A percentile compares a stretch with the other conserved stretches of the same genome.
These are phyloP conservation scores for Xylariaceae sp. DNA, from an alignment of 2,329 filamentous ascomycete species.

Conservation along the genomic window DNA sequence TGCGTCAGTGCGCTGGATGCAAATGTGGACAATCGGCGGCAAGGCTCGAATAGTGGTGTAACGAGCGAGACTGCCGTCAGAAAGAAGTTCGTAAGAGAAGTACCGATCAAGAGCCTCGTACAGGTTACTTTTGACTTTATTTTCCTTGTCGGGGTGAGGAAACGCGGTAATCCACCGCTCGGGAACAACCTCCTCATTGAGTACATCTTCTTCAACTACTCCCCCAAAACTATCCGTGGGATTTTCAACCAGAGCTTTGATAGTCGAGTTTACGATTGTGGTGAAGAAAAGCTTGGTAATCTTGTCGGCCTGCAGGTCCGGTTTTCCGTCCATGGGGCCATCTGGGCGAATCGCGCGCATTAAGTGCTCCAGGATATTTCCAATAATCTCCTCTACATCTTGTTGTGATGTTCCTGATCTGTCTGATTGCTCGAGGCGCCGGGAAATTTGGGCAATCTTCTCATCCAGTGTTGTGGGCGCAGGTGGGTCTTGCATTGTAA, in stretches of 20 bases:
- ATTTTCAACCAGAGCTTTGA: constrained; percentile 49
- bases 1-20: constrained; percentile 82
- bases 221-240: constrained; percentile 25
- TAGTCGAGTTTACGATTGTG: constrained; percentile 64
- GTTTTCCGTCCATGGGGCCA: constrained; percentile 61
- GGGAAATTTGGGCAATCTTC: constrained; percentile 46
- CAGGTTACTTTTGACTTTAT: constrained; percentile 60
- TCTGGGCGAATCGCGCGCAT: constrained; percentile 82
- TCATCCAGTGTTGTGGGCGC: constrained; percentile 50
- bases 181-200: constrained; percentile 63
- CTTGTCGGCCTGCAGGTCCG: constrained; percentile 80
- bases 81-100: constrained; percentile 80
- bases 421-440: constrained; percentile 53
- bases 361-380: constrained; percentile 88
- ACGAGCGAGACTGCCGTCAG: constrained; percentile 64
- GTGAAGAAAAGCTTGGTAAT: constrained; percentile 75
- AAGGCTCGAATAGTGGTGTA: constrained; percentile 77
- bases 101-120: constrained; percentile 85
- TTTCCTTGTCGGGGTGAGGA: constrained; percentile 54
- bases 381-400: constrained; percentile 95
- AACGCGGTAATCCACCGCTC: constrained; percentile 68
- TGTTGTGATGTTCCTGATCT: constrained; percentile 73
- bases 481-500: constrained; percentile 34
- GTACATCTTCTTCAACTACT: constrained; percentile 47
- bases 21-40: constrained; percentile 86